Evolutionary conservation across 2,329 filamentous ascomycete genomes (phyloP), one percentile per base, ranked within the genome.

Genomic region (Sporothrix dimorphospora): DNA sequence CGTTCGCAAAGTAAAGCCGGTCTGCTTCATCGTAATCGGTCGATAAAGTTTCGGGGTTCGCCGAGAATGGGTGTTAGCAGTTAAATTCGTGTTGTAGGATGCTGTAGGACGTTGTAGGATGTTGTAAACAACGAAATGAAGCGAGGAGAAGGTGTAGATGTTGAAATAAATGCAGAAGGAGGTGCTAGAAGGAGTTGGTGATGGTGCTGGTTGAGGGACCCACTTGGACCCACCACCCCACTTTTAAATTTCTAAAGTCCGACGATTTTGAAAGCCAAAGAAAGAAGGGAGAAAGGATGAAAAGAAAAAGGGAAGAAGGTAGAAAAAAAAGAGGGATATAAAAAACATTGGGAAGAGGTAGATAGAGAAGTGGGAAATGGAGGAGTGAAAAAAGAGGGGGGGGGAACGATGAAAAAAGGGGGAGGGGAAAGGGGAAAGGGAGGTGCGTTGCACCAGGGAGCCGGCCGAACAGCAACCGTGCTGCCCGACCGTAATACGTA

Each of bases 21-120:
- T 98, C 96, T 0, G 95, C 94, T 79, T 98, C 95, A 71, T 98
- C 94, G 78, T 95, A 97, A 81, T 99, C 96, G 0, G 94, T 97
- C 75, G 85, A 88, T 0, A 97, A 92, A 0, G 94, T 97, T 80
- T 98, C 94, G 0, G 94, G 94, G 78, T 98, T 97, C 79, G 92
- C 93, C 72, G 79, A 3, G 14, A 59, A 76, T 3, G 2, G 7
- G 47, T 61, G 73, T 73, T 71, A 76, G 69, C 38, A 73, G 30
- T 5, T 30, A 30, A n/a, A 27, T 45, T 45, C n/a, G n/a, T n/a
- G n/a, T n/a, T n/a, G n/a, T n/a, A n/a, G n/a, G n/a, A n/a, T n/a
- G n/a, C n/a, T n/a, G n/a, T n/a, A n/a, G n/a, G n/a, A n/a, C n/a
- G n/a, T n/a, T n/a, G n/a, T n/a, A n/a, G n/a, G n/a, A n/a, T n/a